Evolutionary conservation across 768 basidiomycete genomes (phyloP).

Genomic region (Xerocomus spinulosus): DNA sequence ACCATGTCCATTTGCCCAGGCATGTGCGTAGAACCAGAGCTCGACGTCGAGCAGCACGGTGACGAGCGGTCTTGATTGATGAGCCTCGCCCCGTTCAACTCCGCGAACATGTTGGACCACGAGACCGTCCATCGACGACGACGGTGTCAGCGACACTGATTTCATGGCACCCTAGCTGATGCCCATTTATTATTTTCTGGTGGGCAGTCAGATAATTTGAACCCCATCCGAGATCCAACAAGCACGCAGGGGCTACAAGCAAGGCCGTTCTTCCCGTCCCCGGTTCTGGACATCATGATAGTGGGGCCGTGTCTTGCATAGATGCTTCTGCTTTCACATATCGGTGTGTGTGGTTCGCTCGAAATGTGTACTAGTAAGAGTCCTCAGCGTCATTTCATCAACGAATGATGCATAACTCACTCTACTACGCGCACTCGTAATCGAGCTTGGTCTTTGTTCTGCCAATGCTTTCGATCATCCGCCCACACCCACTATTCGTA

Average conservation of each 20-base stretch:
- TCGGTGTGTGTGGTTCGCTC: slow-evolving; percentile 10
- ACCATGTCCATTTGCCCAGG: not conserved
- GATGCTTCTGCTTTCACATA: slow-evolving; percentile 28
- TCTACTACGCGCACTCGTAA: slow-evolving; percentile 67
- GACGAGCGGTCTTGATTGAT: slow-evolving; percentile 11
- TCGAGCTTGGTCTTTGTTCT: slow-evolving; percentile 65
- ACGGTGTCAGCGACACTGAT: slow-evolving; percentile 23
- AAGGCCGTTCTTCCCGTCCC: slow-evolving; percentile 3
- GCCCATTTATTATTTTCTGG: slow-evolving; percentile 11
- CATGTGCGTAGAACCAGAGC: not conserved
- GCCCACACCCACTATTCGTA: slow-evolving; percentile 55
- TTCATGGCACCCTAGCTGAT: slow-evolving; percentile 18
- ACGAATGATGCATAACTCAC: slow-evolving; percentile 39
- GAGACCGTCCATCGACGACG: slow-evolving; percentile 14
- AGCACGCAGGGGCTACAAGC: not conserved
- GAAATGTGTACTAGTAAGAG: too few species aligned
- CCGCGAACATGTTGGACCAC: slow-evolving; percentile 10
- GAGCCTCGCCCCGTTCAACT: slow-evolving; percentile 6
- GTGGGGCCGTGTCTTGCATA: slow-evolving; percentile 18
- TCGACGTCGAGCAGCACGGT: slow-evolving; percentile 3
- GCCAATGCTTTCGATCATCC: slow-evolving; percentile 47
- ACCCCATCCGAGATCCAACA: not conserved
- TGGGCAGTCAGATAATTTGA: slow-evolving; percentile 7
- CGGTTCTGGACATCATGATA: slow-evolving; percentile 6
- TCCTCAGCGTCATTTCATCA: slow-evolving; percentile 21